Evolutionary conservation across 2,329 filamentous ascomycete genomes (phyloP).

Genomic region (Fusarium sp.): DNA sequence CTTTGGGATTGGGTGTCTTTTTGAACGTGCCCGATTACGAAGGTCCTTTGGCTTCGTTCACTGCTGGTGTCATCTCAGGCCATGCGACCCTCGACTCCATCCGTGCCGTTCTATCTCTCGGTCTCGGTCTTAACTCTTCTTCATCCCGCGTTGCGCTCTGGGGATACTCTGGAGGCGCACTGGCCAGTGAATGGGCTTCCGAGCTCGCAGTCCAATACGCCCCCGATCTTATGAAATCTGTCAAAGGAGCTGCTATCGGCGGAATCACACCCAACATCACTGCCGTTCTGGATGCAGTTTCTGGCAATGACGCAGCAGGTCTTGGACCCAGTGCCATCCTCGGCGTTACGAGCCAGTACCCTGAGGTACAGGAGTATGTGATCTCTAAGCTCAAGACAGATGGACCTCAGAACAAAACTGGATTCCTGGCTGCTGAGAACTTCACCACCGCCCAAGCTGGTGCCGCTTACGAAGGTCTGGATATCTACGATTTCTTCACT

Average conservation of each 20-base stretch:
- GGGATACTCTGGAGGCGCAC: conserved; percentile 67
- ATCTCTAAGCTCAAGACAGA: conserved; percentile 35
- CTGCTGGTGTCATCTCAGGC: conserved; percentile 56
- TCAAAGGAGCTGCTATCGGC: conserved; percentile 62
- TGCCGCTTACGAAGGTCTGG: conserved; percentile 7
- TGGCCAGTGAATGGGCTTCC: conserved; percentile 64
- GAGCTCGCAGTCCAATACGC: conserved; percentile 65
- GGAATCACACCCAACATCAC: conserved; percentile 58
- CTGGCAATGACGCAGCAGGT: conserved; percentile 43
- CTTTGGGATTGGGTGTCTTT: conserved; percentile 33
- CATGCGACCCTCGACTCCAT: conserved; percentile 59
- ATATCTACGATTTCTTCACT: conserved; percentile 37
- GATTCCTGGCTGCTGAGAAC: conserved; percentile 34
- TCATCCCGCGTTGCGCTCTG: conserved; percentile 57
- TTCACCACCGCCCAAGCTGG: conserved; percentile 24
- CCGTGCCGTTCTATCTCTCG: conserved; percentile 54
- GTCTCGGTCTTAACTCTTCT: conserved; percentile 46
- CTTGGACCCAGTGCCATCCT: conserved; percentile 38
- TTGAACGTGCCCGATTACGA: conserved; percentile 61
- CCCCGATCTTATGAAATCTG: conserved; percentile 57
- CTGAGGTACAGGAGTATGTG: conserved; percentile 27
- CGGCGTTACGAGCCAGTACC: conserved; percentile 41
- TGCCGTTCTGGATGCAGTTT: conserved; percentile 51
- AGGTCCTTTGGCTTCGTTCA: conserved; percentile 58
- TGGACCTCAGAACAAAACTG: conserved; percentile 37